These are phyloP conservation scores for Daldinia vernicosa DNA, from an alignment of 495 filamentous ascomycete genomes.

Conservation along the genomic window DNA sequence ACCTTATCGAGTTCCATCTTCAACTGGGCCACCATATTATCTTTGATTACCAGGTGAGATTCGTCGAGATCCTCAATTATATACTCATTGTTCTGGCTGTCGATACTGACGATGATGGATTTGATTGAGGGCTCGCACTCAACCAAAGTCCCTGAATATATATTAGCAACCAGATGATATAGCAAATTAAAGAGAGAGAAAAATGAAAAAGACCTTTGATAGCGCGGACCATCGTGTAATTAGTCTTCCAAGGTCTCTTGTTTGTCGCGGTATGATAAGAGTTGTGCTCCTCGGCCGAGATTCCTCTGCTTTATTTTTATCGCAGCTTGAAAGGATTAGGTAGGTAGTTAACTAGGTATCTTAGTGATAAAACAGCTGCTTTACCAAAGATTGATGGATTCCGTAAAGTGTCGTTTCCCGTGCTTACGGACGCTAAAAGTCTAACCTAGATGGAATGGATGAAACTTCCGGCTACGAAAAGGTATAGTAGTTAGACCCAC, in stretches of 20 bases:
- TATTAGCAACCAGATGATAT: constrained; percentile 17
- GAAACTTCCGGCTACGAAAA: neutral
- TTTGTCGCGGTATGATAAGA: neutral
- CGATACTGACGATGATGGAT: constrained; percentile 68
- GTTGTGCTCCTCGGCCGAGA: neutral
- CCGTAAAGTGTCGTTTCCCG: neutral
- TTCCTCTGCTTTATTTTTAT: neutral
- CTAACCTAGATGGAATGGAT: neutral
- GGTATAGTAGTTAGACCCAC: constrained; percentile 2
- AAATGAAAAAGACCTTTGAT: constrained; percentile 34
- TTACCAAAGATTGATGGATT: neutral
- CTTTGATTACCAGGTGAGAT: constrained; percentile 75
- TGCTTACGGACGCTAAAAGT: neutral
- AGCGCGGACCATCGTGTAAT: constrained; percentile 32
- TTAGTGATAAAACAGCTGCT: neutral
- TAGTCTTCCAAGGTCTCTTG: neutral
- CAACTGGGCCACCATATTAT: constrained; percentile 70
- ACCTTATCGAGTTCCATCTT: constrained; percentile 68
- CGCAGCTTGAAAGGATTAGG: neutral
- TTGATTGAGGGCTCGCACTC: constrained; percentile 73
- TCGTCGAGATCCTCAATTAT: constrained; percentile 79
- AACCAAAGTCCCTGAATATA: constrained; percentile 69
- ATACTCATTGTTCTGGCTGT: constrained; percentile 62
- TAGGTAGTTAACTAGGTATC: neutral
- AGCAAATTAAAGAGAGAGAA: neutral